Base-by-base conservation (phyloP, 176 grass and related monocot species). In the Tuctoria greenei region DNA sequence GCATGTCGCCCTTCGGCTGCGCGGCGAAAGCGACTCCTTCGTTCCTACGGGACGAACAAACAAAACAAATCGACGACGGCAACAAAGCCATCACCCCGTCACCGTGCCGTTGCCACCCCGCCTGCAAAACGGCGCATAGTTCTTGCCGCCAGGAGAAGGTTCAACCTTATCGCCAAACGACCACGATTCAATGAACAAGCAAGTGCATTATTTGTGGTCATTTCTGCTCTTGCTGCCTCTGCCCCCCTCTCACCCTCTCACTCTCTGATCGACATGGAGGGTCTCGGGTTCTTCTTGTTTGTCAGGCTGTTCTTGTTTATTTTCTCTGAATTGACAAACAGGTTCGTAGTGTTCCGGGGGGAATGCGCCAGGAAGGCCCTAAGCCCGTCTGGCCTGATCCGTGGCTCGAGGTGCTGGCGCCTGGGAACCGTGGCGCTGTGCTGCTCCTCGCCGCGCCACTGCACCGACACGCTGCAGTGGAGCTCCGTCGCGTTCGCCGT, bases 401-500 rank as follows among this genome's bases (percentile, higher is more conserved):
- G 12, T 1, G 4, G 6, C 49, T 58, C 13, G 18, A 54, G 73
- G 82, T 59, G 73, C 55, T 60, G 57, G 56, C 36, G 74, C 55
- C 57, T 61, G 24, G 66, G 24, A 4, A 50, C 28, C n/a, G 66
- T 51, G 1, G 43, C 49, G 14, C 55, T 90, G 24, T 86, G 87
- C 71, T 85, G 75, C 49, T 17, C 71, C 39, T 20, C 72, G 44
- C 45, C 63, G 50, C 65, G 74, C 9, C 10, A 76, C 39, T 67
- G 20, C 68, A 15, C 67, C 24, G 75, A 25, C 31, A 60, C 49
- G 38, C 38, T 90, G 61, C 89, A 72, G 46, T 90, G 84, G 87
- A 39, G 40, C 37, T 92, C 75, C n/a, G 44, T 78, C 15, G 51
- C 64, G 47, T 71, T 89, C 7, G 27, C 87, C 23, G 93, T 67